These are phyloP conservation scores for Boletus semigastroideus DNA, from an alignment of 1,284 basidiomycete genomes.

Conservation along the genomic window DNA sequence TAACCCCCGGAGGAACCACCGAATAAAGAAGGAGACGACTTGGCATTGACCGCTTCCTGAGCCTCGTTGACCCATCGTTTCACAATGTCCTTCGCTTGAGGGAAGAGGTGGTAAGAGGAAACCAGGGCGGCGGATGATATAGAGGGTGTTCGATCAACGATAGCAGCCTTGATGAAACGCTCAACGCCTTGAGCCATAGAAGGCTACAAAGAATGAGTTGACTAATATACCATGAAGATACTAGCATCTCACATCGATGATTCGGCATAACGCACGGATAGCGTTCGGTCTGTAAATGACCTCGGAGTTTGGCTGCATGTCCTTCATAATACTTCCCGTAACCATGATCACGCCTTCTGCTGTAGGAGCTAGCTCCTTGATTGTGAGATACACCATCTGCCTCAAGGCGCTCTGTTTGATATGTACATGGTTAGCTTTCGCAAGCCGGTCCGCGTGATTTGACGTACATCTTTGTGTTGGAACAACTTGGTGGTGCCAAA, in stretches of 20 bases:
- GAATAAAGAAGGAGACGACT: slow-evolving; percentile 74
- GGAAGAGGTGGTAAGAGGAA: slow-evolving; percentile 96
- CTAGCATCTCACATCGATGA: slow-evolving; percentile 86
- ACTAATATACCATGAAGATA: slow-evolving; percentile 5
- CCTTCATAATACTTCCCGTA: slow-evolving; percentile 99
- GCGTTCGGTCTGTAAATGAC: slow-evolving; percentile 99
- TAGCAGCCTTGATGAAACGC: slow-evolving; percentile 99
- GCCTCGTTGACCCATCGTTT: slow-evolving; percentile 99
- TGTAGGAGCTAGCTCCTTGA: slow-evolving; percentile 96
- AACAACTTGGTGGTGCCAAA: slow-evolving; percentile 99
- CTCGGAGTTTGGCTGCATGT: slow-evolving; percentile 99
- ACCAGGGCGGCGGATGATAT: slow-evolving; percentile 97
- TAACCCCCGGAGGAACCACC: slow-evolving; percentile 58
- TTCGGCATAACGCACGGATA: slow-evolving; percentile 93
- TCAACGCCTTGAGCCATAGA: slow-evolving; percentile 99
- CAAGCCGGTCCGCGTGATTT: slow-evolving; percentile 1
- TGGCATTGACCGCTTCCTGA: slow-evolving; percentile 93
- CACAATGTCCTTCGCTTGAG: slow-evolving; percentile 90
- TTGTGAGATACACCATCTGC: slow-evolving; percentile 98
- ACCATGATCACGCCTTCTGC: slow-evolving; percentile 99
- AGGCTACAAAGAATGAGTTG: slow-evolving; percentile 50
- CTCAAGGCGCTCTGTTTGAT: slow-evolving; percentile 79
- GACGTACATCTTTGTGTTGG: slow-evolving; percentile 97
- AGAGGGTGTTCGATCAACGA: slow-evolving; percentile 95
- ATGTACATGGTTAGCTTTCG: slow-evolving; percentile 8